Conservation (phyloP, 805 yeast genomes). For the Grigorovia humatica region DNA sequence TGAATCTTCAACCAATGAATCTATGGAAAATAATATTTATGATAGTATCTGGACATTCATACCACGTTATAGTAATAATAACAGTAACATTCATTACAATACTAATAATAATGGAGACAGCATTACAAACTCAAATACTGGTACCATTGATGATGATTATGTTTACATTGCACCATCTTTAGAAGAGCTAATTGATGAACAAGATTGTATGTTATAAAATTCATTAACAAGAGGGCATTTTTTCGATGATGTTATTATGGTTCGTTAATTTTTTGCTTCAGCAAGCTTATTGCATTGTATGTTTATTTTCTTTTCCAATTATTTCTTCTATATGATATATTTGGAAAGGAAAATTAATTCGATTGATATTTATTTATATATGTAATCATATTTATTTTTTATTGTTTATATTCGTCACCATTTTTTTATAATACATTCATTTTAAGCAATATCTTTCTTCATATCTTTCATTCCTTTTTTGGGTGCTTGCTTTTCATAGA, state of each 20-base stretch:
- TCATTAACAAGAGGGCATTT: no score
- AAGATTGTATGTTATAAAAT: slow-evolving; percentile 8
- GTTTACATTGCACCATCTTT: slow-evolving; percentile 23
- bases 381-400: not conserved
- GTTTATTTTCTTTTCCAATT: no score
- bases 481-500: no score
- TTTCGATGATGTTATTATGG: no score
- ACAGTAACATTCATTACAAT: not conserved
- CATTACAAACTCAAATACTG: slow-evolving; percentile 4
- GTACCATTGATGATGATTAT: not conserved
- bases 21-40: slow-evolving; percentile 6
- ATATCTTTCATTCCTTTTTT: no score
- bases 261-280: no score
- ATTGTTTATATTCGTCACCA: not conserved
- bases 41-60: slow-evolving; percentile 8
- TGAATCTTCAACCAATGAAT: slow-evolving; percentile 1
- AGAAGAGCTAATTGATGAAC: slow-evolving; percentile 28
- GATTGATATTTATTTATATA: no score
- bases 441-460: no score
- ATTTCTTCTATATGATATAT: no score
- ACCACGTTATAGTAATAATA: slow-evolving; percentile 7
- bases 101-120: not conserved
- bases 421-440: not conserved
- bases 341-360: not conserved
- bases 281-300: no score